Percentiles rank a stretch among this genome's conserved stretches.
These are phyloP conservation scores for Metschnikowia kofuensis DNA, from an alignment of 805 yeast species.

Conservation along the genomic window DNA sequence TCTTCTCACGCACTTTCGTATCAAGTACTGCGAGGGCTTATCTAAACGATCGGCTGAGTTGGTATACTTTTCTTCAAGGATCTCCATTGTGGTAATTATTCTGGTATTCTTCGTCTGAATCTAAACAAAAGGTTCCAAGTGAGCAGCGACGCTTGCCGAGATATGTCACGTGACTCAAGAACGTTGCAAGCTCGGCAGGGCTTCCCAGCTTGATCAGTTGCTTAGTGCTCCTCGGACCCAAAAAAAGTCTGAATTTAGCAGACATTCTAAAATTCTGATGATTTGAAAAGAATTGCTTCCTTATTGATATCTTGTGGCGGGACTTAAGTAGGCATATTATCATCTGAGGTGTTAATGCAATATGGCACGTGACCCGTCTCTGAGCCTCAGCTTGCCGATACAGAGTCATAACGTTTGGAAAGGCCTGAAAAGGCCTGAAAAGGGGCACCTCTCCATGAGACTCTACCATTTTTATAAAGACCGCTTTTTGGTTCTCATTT, in stretches of 20 bases:
- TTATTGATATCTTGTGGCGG: too few relatives aligned
- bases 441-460: too few relatives aligned
- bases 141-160: not conserved
- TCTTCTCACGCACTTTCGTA: conserved; percentile 60
- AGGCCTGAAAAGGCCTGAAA: too few relatives aligned
- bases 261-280: not conserved
- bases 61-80: conserved; percentile 46
- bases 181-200: not conserved
- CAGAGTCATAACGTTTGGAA: too few relatives aligned
- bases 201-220: not conserved
- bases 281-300: too few relatives aligned
- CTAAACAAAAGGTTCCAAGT: not conserved
- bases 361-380: too few relatives aligned
- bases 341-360: too few relatives aligned
- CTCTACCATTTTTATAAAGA: too few relatives aligned
- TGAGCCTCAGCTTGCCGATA: too few relatives aligned
- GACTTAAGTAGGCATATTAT: too few relatives aligned
- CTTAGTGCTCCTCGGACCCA: not conserved
- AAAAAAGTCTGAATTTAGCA: not conserved
- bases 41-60: conserved; percentile 69
- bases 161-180: not conserved
- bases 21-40: conserved; percentile 65
- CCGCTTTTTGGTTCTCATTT: not conserved
- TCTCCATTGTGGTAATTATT: conserved; percentile 29
- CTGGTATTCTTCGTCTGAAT: not conserved